Conservation (phyloP, 2,329 filamentous ascomycete genomes). For the Nannizzia gypsea region DNA sequence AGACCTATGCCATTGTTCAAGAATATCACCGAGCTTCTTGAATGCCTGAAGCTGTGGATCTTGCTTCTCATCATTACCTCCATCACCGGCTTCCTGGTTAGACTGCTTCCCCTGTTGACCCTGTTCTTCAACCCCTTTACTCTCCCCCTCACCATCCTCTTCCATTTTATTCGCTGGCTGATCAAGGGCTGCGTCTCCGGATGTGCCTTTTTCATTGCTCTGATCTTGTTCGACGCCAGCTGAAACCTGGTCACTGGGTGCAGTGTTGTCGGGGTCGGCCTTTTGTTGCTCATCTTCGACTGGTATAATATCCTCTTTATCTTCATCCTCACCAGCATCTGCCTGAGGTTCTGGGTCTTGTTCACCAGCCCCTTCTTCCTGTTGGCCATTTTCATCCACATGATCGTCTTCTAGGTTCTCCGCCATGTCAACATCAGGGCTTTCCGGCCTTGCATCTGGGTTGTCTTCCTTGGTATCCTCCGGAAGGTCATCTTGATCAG, state of each 20-base stretch:
- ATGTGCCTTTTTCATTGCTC: constrained; percentile 37
- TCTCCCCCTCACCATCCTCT: constrained; percentile 34
- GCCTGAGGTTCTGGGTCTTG: constrained; percentile 24
- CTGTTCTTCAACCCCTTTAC: constrained; percentile 23
- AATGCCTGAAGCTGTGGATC: constrained; percentile 56
- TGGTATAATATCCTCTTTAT: constrained; percentile 39
- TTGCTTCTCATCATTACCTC: constrained; percentile 25
- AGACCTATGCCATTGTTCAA: constrained; percentile 86
- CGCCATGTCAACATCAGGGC: constrained; percentile 20
- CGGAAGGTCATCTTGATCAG: constrained; percentile 23
- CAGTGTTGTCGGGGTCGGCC: constrained; percentile 44
- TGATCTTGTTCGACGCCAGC: constrained; percentile 31
- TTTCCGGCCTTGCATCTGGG: constrained; percentile 17
- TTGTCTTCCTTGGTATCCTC: constrained; percentile 16
- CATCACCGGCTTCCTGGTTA: constrained; percentile 23
- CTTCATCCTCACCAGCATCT: constrained; percentile 41
- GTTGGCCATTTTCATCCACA: constrained; percentile 39
- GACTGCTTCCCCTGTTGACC: constrained; percentile 20
- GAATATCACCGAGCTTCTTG: constrained; percentile 84
- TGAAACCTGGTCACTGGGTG: constrained; percentile 31
- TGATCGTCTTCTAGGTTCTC: constrained; percentile 18
- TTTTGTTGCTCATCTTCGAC: constrained; percentile 39
- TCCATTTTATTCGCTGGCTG: constrained; percentile 35
- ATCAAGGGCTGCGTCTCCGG: constrained; percentile 32
- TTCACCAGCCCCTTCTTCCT: constrained; percentile 27